Evolutionary conservation across 1,139 yeast genomes (phyloP).

Genomic region (Fermentozyma sake): DNA sequence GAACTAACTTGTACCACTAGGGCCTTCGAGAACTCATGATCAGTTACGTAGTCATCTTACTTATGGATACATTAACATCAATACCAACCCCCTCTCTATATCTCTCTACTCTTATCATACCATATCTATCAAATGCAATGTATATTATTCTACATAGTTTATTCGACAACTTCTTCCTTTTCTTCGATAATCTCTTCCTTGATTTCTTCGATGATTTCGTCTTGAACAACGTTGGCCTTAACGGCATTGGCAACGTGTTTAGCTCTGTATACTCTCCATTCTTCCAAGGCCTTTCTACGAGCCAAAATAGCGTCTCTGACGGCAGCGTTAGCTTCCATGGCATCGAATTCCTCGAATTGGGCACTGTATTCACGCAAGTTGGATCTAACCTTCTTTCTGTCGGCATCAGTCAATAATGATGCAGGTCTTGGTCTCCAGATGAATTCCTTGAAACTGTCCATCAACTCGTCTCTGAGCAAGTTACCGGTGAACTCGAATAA

Average conservation of each 20-base stretch:
- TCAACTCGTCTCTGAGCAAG: slow-evolving; percentile 65
- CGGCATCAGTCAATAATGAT: slow-evolving; percentile 67
- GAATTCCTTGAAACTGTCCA: slow-evolving; percentile 84
- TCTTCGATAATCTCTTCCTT: slow-evolving; percentile 71
- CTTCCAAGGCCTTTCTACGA: slow-evolving; percentile 78
- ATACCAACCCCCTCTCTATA: background rate
- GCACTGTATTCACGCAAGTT: slow-evolving; percentile 86
- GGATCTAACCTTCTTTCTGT: slow-evolving; percentile 86
- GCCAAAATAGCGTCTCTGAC: slow-evolving; percentile 82
- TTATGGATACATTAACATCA: no score
- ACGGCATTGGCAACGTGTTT: slow-evolving; percentile 46
- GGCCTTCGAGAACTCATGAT: no score
- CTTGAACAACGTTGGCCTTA: slow-evolving; percentile 48
- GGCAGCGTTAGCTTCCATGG: slow-evolving; percentile 94
- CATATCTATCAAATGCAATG: background rate
- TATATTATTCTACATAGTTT: slow-evolving; percentile 11
- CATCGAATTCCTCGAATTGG: slow-evolving; percentile 92
- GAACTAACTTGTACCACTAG: no score
- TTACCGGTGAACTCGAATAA: slow-evolving; percentile 82
- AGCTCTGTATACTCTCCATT: slow-evolving; percentile 82
- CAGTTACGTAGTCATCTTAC: no score
- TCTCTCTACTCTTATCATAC: background rate
- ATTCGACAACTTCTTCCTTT: slow-evolving; percentile 72
- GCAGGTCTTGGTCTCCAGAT: slow-evolving; percentile 98
- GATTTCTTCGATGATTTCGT: slow-evolving; percentile 66